Evolutionary conservation across 768 basidiomycete species (phyloP).

Genomic region (Mycena alexandri): DNA sequence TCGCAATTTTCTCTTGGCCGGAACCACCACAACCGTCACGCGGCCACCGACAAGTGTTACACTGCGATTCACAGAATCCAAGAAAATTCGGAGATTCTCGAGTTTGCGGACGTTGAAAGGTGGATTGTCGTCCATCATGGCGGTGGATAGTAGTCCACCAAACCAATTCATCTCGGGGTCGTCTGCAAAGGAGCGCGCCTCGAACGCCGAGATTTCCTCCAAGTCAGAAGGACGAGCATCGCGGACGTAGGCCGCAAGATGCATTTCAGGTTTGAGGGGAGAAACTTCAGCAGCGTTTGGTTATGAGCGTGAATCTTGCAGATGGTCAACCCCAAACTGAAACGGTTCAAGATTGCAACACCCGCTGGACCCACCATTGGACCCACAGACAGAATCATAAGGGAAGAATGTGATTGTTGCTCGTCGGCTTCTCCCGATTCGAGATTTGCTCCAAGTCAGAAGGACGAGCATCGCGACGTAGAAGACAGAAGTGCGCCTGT

Average conservation of each 20-base stretch:
- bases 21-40: slow-evolving; percentile 8
- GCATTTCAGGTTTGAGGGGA: too few species aligned
- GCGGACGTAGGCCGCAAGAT: slow-evolving; percentile 12
- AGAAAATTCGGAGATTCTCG: slow-evolving; percentile 18
- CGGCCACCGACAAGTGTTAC: slow-evolving; percentile 20
- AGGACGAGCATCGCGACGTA: too few species aligned
- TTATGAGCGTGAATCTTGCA: too few species aligned
- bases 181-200: slow-evolving; percentile 20
- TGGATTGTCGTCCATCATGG: background rate
- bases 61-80: slow-evolving; percentile 24
- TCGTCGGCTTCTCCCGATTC: too few species aligned
- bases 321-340: too few species aligned
- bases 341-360: too few species aligned
- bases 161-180: slow-evolving; percentile 34
- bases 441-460: too few species aligned
- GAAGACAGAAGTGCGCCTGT: too few species aligned
- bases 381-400: too few species aligned
- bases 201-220: slow-evolving; percentile 13
- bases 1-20: slow-evolving; percentile 17
- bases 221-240: slow-evolving; percentile 17
- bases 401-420: too few species aligned
- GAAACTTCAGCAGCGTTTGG: too few species aligned
- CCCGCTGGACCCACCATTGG: too few species aligned
- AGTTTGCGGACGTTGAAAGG: slow-evolving; percentile 1
- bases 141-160: slow-evolving; percentile 18